Evolutionary conservation across 2,329 filamentous ascomycete genomes (phyloP), one percentile per base, ranked within the genome.

Genomic region (Botrytis hyacinthi): DNA sequence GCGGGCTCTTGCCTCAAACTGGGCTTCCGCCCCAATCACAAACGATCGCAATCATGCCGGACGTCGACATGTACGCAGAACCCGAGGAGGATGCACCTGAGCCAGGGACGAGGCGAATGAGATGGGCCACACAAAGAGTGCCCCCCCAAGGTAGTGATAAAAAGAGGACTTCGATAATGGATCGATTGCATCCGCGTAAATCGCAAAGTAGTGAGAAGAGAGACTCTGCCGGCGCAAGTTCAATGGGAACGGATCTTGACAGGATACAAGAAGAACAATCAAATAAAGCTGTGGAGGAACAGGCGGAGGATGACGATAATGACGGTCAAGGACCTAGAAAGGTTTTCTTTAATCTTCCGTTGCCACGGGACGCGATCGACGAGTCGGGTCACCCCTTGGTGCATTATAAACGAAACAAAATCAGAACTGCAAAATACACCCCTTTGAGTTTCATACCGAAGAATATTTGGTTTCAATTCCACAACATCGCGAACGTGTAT

Each of bases 401-500:
- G 73, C 85, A 88, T 35, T 99, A 92, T 82, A 88, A 93, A 67
- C 88, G 95, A 77, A 99, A 99, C 86, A 99, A 99, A 87, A 97
- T 99, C 82, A 89, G 97, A 78, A 99, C 96, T 4, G 93, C 96
- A 74, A 99, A 98, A 84, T 99, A 99, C 83, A 99, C 96, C 12
- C 92, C 97, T 14, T 83, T 99, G 76, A 97, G 93, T 74, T 99
- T 99, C 83, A 83, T 99, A 42, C 96, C 96, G 22, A 98, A 98
- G 85, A 98, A 99, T 83, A 81, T 99, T 80, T 99, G 92, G 90
- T 93, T 97, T 77, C 97, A 99, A 83, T 98, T 99, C 81, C 95
- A 99, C 84, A 98, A 98, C 81, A 92, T 99, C 80, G 96, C 96
- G 81, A 99, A 99, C 83, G 92, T 98, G 71, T 99, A 98, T 84